These are phyloP conservation scores for Fusarium coicis DNA, from an alignment of 2,329 filamentous ascomycete genomes.

Conservation along the genomic window DNA sequence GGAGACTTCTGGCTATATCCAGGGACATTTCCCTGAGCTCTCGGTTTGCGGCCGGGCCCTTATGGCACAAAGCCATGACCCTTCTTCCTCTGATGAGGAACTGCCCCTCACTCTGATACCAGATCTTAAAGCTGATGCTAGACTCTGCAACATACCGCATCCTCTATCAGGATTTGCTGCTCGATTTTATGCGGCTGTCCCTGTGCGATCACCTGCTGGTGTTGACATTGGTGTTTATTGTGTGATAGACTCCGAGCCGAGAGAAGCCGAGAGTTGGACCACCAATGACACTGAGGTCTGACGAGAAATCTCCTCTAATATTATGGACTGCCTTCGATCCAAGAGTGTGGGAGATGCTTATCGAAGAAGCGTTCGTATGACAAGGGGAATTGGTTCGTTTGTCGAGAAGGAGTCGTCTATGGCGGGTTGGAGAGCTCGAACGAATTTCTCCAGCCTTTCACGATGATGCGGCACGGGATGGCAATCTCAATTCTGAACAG, in stretches of 20 bases:
- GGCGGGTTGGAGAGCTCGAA: conserved; percentile 39
- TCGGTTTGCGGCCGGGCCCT: conserved; percentile 46
- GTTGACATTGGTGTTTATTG: conserved; percentile 56
- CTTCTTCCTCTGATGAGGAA: background rate
- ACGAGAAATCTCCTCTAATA: conserved; percentile 44
- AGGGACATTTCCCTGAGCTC: conserved; percentile 43
- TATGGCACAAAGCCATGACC: background rate
- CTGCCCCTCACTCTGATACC: conserved; percentile 50
- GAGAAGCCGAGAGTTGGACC: conserved; percentile 35
- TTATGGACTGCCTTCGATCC: conserved; percentile 53
- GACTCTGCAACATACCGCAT: conserved; percentile 42
- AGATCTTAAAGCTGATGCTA: conserved; percentile 47
- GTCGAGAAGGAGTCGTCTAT: conserved; percentile 49
- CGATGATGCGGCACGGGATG: conserved; percentile 21
- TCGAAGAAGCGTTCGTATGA: conserved; percentile 51
- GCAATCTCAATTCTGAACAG: conserved; percentile 23
- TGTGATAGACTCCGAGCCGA: conserved; percentile 38
- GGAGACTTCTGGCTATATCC: conserved; percentile 42
- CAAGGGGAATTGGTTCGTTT: conserved; percentile 52
- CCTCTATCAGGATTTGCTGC: conserved; percentile 30
- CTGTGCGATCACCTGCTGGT: conserved; percentile 51
- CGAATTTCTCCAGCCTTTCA: conserved; percentile 10
- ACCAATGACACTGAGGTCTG: conserved; percentile 42
- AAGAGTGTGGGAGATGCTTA: conserved; percentile 44
- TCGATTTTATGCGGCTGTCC: conserved; percentile 55